Evolutionary conservation across 2,329 filamentous ascomycete species (phyloP).

Genomic region (Bipolaris gigantea): DNA sequence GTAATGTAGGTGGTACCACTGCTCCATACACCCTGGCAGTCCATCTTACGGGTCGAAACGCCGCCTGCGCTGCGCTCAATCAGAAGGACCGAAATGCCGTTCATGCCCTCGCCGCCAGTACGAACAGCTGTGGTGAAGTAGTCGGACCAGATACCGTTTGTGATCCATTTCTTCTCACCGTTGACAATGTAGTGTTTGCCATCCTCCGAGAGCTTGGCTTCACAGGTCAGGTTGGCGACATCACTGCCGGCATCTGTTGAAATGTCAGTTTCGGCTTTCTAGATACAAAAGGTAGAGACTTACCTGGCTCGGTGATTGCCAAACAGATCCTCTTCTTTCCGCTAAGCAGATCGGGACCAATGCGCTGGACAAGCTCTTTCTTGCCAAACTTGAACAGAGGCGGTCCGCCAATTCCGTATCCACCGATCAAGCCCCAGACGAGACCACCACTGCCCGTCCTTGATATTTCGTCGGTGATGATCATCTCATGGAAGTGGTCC

Average conservation of each 20-base stretch:
- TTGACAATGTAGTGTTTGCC: constrained; percentile 99
- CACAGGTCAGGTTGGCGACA: constrained; percentile 92
- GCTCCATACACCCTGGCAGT: constrained; percentile 88
- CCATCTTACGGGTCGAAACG: constrained; percentile 92
- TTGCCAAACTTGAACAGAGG: constrained; percentile 91
- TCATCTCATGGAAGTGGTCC: constrained; percentile 98
- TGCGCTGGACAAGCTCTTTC: constrained; percentile 80
- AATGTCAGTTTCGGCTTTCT: constrained; percentile 10
- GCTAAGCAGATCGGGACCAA: constrained; percentile 82
- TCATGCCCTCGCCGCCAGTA: constrained; percentile 82
- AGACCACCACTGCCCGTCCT: constrained; percentile 86
- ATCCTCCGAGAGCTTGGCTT: constrained; percentile 91
- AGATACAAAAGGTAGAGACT: neutral
- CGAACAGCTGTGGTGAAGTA: constrained; percentile 80
- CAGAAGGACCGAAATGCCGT: constrained; percentile 84
- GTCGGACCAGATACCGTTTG: constrained; percentile 94
- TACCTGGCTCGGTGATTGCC: constrained; percentile 83
- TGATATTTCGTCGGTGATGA: constrained; percentile 91
- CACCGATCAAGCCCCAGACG: constrained; percentile 95
- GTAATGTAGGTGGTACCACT: constrained; percentile 96
- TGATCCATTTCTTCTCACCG: constrained; percentile 99
- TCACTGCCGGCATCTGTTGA: constrained; percentile 79
- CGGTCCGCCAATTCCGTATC: constrained; percentile 90
- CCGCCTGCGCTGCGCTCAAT: constrained; percentile 85
- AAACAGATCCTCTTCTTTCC: constrained; percentile 98